Evolutionary conservation across 2,329 filamentous ascomycete species (phyloP), one percentile per base, ranked within the genome.

Genomic region (Aspergillus piperis): DNA sequence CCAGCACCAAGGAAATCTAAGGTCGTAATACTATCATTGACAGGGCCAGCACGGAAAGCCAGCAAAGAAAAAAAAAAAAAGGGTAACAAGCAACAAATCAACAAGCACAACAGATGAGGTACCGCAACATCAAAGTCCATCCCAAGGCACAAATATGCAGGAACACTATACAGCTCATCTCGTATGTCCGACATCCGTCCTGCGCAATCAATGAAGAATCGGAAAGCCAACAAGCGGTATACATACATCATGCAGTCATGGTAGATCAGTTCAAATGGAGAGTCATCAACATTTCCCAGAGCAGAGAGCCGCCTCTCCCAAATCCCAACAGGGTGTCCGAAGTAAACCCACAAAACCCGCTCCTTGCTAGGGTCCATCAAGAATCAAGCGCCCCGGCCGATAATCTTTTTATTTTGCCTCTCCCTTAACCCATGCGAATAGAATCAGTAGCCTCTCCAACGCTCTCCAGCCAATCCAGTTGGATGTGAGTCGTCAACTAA

Each of bases 201-300:
- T 60, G 62, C 62, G 59, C 60, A 57, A 36, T 13, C 5, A 36
- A 36, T 30, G 27, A 36, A 36, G 13, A 36, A 15, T 36, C 30
- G 32, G 4, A 61, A 62, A 63, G 58, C 44, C 54, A 65, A 61
- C 61, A 66, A 66, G 66, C 62, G 63, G 63, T 72, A 75, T 73
- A 72, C 72, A 68, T 74, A 75, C 71, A 74, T 74, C 70, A 73
- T 70, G 67, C 66, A 71, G 69, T 73, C 72, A 70, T 75, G 65
- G 69, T 55, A 55, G 53, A 55, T 55, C 53, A 47, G 39, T 36
- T 55, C 53, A 55, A 55, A 55, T 44, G 32, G 30, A 47, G 38
- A 44, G 61, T 65, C 63, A 62, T 64, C 53, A 61, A 57, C 60
- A 65, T 62, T 47, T 55, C 60, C 56, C 55, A 61, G 56, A 36